Conservation (phyloP, 192 early-diverging fungal genomes). For the Umbelopsis sp. region DNA sequence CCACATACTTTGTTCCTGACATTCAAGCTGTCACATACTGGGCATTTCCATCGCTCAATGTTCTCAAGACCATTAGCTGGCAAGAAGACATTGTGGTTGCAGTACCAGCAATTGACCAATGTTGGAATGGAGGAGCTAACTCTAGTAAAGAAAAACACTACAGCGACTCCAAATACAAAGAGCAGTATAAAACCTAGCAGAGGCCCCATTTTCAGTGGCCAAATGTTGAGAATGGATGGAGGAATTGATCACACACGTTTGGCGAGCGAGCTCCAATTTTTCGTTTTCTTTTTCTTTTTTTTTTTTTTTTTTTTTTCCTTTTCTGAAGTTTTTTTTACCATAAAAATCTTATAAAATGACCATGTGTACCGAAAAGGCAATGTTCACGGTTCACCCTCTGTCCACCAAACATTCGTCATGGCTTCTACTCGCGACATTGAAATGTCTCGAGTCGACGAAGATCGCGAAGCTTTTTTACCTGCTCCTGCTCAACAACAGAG, state of each 20-base stretch:
- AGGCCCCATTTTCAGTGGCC: neutral
- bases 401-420: neutral
- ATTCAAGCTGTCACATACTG: constrained; percentile 12
- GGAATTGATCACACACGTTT: neutral
- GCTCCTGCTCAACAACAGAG: constrained; percentile 32
- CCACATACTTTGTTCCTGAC: constrained; percentile 8
- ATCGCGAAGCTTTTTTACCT: constrained; percentile 44
- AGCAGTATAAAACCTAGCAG: neutral
- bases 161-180: constrained; percentile 19
- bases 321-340: neutral
- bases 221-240: neutral
- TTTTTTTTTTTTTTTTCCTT: neutral
- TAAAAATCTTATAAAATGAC: too few species aligned
- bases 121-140: neutral
- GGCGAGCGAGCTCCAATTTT: too few species aligned
- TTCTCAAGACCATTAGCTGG: constrained; percentile 5
- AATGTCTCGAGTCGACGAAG: constrained; percentile 36
- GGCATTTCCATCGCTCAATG: constrained; percentile 4
- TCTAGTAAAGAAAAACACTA: neutral
- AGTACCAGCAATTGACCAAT: constrained; percentile 9
- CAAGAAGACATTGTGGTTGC: constrained; percentile 1
- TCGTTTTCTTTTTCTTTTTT: neutral
- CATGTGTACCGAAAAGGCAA: too few species aligned
- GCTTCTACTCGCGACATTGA: constrained; percentile 25
- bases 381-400: too few species aligned